Conservation (phyloP, 257 asterid genomes). For the Solanum sparsipilum region DNA sequence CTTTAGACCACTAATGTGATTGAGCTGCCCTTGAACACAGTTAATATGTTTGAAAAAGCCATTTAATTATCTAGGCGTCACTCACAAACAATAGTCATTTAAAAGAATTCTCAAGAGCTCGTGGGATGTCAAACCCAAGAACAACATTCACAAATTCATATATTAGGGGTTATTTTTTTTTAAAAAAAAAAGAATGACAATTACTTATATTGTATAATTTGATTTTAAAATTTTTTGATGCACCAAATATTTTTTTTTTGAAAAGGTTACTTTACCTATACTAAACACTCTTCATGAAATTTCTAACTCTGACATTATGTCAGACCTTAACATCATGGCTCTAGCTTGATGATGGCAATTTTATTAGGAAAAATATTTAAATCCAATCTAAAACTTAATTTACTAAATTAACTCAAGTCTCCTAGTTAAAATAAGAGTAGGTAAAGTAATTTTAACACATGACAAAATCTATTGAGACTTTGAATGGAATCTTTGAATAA, state of each 20-base stretch:
- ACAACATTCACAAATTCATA: neutral
- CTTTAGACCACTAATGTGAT: too few relatives aligned
- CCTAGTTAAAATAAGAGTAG: neutral
- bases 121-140: neutral
- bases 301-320: neutral
- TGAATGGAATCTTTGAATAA: neutral
- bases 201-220: neutral
- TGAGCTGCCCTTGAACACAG: rapidly evolving
- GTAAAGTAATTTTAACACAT: neutral
- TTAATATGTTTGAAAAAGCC: too few relatives aligned
- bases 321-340: neutral
- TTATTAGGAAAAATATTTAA: neutral
- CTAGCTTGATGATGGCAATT: neutral
- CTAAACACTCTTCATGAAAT: neutral
- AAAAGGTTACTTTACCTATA: too few relatives aligned
- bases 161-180: neutral
- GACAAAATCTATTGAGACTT: neutral
- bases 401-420: neutral
- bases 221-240: neutral
- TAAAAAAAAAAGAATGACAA: neutral
- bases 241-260: neutral
- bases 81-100: neutral
- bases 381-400: neutral
- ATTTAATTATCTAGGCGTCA: neutral
- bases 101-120: neutral